Conservation (phyloP, 805 yeast species). For the Blastobotrys americana region DNA sequence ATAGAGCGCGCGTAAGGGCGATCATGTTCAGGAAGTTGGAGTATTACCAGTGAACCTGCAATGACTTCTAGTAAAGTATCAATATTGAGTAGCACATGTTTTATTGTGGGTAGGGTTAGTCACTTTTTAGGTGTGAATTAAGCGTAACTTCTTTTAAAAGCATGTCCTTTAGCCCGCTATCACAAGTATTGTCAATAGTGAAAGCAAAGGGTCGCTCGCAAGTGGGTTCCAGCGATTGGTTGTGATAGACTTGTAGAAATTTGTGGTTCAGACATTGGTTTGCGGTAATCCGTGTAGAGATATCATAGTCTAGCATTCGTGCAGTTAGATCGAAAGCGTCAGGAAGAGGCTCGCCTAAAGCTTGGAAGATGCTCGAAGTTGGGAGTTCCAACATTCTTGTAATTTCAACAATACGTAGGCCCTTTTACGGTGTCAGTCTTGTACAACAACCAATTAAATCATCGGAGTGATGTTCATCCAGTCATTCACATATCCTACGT, state of each 20-base stretch:
- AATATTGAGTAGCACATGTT: too few relatives aligned
- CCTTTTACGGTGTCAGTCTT: too few relatives aligned
- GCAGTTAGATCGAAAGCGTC: conserved; percentile 52
- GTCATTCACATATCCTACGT: background rate
- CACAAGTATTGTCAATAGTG: conserved; percentile 45
- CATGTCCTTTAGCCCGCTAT: conserved; percentile 3
- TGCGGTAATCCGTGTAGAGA: conserved; percentile 46
- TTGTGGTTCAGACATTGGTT: conserved; percentile 50
- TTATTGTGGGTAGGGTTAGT: too few relatives aligned
- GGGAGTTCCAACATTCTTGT: background rate
- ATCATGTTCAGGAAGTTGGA: too few relatives aligned
- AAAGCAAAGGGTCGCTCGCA: conserved; percentile 53
- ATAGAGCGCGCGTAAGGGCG: too few relatives aligned
- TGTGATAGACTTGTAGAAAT: conserved; percentile 49
- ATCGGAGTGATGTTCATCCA: too few relatives aligned
- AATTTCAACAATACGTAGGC: background rate
- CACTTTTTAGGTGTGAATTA: too few relatives aligned
- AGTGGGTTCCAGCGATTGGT: conserved; percentile 47
- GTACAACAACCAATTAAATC: too few relatives aligned
- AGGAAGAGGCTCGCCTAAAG: conserved; percentile 43
- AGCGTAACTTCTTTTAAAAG: conserved; percentile 11
- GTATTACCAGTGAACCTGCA: too few relatives aligned
- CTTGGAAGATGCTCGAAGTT: background rate
- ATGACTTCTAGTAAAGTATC: too few relatives aligned
- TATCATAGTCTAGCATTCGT: conserved; percentile 58